Percentiles rank a stretch among this genome's conserved stretches.
Evolutionary conservation across 1,284 basidiomycete genomes (phyloP).

Genomic region (Crepidotus sp.): DNA sequence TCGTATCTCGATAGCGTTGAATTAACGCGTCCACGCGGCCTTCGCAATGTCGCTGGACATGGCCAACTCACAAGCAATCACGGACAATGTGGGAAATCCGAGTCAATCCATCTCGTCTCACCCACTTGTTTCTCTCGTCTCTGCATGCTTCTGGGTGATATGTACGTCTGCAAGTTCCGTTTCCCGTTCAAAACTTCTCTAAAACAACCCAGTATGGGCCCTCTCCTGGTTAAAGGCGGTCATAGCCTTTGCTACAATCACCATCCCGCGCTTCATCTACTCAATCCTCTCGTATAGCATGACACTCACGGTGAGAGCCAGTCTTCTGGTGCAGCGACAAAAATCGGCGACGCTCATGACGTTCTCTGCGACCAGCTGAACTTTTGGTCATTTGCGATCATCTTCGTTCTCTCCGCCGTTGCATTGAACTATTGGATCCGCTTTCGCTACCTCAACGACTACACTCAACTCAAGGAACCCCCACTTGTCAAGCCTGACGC

Average conservation of each 20-base stretch:
- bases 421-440: slow-evolving; percentile 78
- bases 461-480: slow-evolving; percentile 77
- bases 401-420: slow-evolving; percentile 60
- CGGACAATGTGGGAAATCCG: not conserved
- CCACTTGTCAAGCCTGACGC: slow-evolving; percentile 73
- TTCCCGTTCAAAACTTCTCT: slow-evolving; percentile 25
- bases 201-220: slow-evolving; percentile 54
- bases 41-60: not conserved
- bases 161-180: slow-evolving; percentile 30
- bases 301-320: slow-evolving; percentile 63
- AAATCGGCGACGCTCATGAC: not conserved
- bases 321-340: not conserved
- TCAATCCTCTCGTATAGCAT: slow-evolving; percentile 80
- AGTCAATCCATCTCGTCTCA: slow-evolving; percentile 24
- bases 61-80: not conserved
- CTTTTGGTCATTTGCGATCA: slow-evolving; percentile 78
- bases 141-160: slow-evolving; percentile 80
- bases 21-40: too few relatives aligned
- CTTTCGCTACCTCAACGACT: slow-evolving; percentile 71
- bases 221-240: slow-evolving; percentile 67
- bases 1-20: too few relatives aligned
- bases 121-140: slow-evolving; percentile 66
- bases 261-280: slow-evolving; percentile 69
- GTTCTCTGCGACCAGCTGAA: slow-evolving; percentile 48
- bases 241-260: slow-evolving; percentile 72